Conservation (phyloP, 2,329 filamentous ascomycete genomes). For the Paracamarosporium sp. region DNA sequence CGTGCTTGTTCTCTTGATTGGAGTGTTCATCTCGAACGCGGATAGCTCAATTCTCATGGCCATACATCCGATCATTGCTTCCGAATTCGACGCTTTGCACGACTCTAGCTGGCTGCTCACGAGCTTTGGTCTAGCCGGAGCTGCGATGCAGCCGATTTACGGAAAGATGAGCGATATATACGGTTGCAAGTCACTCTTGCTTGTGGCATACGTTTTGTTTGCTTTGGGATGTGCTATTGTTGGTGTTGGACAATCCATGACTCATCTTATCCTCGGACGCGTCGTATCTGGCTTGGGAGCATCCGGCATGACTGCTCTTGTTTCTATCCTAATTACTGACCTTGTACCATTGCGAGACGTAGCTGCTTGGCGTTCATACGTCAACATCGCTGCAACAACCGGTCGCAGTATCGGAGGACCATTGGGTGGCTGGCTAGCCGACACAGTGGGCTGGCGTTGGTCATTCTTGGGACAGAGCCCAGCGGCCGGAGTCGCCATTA, state of each 20-base stretch:
- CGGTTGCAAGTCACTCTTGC: constrained; percentile 49
- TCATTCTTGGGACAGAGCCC: constrained; percentile 25
- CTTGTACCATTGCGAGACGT: constrained; percentile 58
- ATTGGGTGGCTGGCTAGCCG: constrained; percentile 66
- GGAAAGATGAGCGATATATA: constrained; percentile 55
- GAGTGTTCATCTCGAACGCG: constrained; percentile 67
- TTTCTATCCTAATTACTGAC: constrained; percentile 58
- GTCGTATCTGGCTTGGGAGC: constrained; percentile 69
- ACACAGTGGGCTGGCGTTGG: constrained; percentile 72
- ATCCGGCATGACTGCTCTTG: constrained; percentile 63
- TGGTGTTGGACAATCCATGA: constrained; percentile 18
- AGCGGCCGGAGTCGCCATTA: background rate
- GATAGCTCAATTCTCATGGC: constrained; percentile 71
- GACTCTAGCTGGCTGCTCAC: constrained; percentile 52
- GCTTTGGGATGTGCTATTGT: constrained; percentile 30
- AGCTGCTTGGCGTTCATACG: constrained; percentile 57
- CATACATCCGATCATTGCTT: constrained; percentile 62
- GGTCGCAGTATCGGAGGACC: constrained; percentile 61
- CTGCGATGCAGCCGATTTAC: constrained; percentile 47
- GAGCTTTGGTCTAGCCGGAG: constrained; percentile 51
- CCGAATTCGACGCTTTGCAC: constrained; percentile 50
- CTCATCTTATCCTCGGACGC: constrained; percentile 55
- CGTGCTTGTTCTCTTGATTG: constrained; percentile 9
- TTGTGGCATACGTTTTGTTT: constrained; percentile 50
- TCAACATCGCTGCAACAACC: constrained; percentile 59